Percentiles rank a stretch among this genome's conserved stretches.
Conservation (phyloP, 1,284 basidiomycete genomes). For the Pulchroboletus neoregius region DNA sequence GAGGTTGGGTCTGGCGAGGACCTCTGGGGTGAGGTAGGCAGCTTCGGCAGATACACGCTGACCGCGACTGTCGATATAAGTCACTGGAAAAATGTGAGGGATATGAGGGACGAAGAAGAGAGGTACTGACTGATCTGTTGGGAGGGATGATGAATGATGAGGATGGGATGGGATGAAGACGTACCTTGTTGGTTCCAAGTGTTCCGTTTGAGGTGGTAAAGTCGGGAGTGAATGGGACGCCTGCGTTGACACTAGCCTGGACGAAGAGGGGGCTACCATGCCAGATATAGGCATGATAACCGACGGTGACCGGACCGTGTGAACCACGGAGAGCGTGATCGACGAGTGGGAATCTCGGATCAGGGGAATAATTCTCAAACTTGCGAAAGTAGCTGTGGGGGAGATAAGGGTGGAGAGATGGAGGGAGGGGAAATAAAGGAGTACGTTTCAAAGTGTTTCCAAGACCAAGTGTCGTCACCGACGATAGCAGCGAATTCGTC, state of each 20-base stretch:
- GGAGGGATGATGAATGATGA: background rate
- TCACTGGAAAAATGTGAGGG: constrained; percentile 43
- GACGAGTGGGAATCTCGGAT: constrained; percentile 45
- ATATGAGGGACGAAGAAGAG: background rate
- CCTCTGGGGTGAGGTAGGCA: constrained; percentile 60
- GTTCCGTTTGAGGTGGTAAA: constrained; percentile 33
- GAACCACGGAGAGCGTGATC: constrained; percentile 44
- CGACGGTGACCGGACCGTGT: constrained; percentile 47
- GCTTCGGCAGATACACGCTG: constrained; percentile 57
- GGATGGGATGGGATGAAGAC: background rate
- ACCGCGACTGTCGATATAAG: constrained; percentile 50
- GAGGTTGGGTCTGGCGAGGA: constrained; percentile 59
- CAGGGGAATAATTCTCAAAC: constrained; percentile 52
- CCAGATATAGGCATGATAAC: constrained; percentile 26
- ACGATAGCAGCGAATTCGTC: constrained; percentile 61
- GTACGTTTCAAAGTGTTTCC: constrained; percentile 50
- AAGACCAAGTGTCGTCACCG: constrained; percentile 61
- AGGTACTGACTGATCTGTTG: constrained; percentile 38
- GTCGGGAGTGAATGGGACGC: constrained; percentile 31
- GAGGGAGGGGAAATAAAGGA: background rate
- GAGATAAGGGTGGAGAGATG: background rate
- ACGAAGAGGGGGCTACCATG: constrained; percentile 24
- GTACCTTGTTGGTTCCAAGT: constrained; percentile 31
- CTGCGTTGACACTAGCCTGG: constrained; percentile 29
- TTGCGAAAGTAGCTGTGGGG: constrained; percentile 53